Percentiles rank a stretch among this genome's conserved stretches.
phyloP scores from a whole-genome alignment of 495 filamentous ascomycete species.

The Penicillium paxilli region DNA sequence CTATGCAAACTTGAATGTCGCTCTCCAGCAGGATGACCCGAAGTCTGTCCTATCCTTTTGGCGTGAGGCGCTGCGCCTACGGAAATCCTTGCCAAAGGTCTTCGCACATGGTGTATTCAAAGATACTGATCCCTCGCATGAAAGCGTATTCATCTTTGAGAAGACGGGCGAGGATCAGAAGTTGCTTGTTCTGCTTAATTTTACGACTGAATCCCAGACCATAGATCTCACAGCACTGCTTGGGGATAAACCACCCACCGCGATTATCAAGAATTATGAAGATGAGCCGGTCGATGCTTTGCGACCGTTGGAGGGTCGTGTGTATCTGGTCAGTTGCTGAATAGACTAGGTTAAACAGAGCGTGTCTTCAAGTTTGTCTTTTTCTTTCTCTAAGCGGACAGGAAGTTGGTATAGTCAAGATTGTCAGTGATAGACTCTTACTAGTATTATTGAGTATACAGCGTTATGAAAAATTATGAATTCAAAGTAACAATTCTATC shows the following conservation, averaged over 20 bases:
- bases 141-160: slow-evolving; percentile 31
- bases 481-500: slow-evolving; percentile 7
- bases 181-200: slow-evolving; percentile 24
- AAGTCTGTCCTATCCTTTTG: slow-evolving; percentile 49
- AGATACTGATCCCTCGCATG: slow-evolving; percentile 35
- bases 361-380: not conserved
- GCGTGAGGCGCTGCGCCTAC: slow-evolving; percentile 36
- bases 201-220: slow-evolving; percentile 17
- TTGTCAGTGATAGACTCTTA: too few relatives aligned
- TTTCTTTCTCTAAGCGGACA: too few relatives aligned
- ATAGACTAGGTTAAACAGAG: not conserved
- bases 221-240: slow-evolving; percentile 21
- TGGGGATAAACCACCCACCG: slow-evolving; percentile 4
- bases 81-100: slow-evolving; percentile 32
- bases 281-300: slow-evolving; percentile 11
- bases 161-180: slow-evolving; percentile 11
- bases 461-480: too few relatives aligned
- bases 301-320: slow-evolving; percentile 22
- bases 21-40: slow-evolving; percentile 38
- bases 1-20: slow-evolving; percentile 52
- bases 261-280: slow-evolving; percentile 16
- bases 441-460: too few relatives aligned
- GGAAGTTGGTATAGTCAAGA: too few relatives aligned
- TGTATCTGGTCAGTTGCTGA: slow-evolving; percentile 15
- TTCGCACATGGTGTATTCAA: slow-evolving; percentile 49